Base-by-base conservation (phyloP, 2,329 filamentous ascomycete genomes). In the Penicillium janthinellum region DNA sequence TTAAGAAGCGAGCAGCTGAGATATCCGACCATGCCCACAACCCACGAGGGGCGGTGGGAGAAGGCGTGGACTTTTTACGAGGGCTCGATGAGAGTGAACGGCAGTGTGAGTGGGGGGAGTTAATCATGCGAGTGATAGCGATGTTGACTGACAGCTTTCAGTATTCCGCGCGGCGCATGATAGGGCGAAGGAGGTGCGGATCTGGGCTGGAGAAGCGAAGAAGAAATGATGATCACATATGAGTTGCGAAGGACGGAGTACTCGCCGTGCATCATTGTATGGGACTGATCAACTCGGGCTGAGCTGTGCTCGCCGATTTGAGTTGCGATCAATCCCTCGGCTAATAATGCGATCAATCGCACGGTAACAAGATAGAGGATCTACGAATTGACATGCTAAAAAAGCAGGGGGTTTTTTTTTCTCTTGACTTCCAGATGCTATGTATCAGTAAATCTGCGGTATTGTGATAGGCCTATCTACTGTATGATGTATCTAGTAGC, bases 11-110 rank as follows among this genome's bases (percentile, higher is more conserved):
- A 50, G 91, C 92, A 0, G 84, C 86, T 1, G 91, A 96, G 63
- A 91, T 98, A 53, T 90, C 90, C 5, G 86, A 98, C 72, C 91
- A 96, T 73, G 94, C 93, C 2, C 87, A 93, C 67, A 96, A 96
- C 77, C 89, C 90, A 3, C 87, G 89, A 10, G 88, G 89, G 14
- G 88, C 88, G 11, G 77, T 86, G 42, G 83, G 84, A 3, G 85
- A 86, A 51, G 81, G 88, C 1, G 88, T 88, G 58, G 93, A 97
- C 67, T 98, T 98, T 69, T 80, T 97, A 68, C 83, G 90, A 34
- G 92, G 93, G 0, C 76, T 99, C 57, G 95, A 98, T 71, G 93
- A 98, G 79, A 92, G 88, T 76, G 95, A 99, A 80, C 84, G 93
- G 67, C 84, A 84, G 60, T 70, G 85, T 87, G 71, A 72, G 68